These are phyloP conservation scores for Hymenoscyphus occultus DNA, from an alignment of 2,329 filamentous ascomycete species.

Conservation along the genomic window DNA sequence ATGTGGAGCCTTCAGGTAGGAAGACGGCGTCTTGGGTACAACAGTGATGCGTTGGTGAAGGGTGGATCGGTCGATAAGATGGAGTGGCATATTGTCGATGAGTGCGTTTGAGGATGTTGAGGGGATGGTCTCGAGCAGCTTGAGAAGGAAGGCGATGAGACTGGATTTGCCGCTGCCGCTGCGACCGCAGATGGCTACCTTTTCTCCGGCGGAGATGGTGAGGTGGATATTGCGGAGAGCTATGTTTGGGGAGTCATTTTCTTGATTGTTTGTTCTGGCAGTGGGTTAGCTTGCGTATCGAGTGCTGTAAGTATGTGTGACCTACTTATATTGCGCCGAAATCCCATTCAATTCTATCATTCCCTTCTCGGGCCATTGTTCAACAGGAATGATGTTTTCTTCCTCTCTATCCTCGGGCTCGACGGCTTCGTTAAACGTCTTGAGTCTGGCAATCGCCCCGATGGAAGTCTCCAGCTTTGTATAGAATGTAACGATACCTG, in stretches of 20 bases:
- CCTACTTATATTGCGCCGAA: constrained; percentile 17
- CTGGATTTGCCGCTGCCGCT: constrained; percentile 46
- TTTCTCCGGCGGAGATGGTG: constrained; percentile 40
- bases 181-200: constrained; percentile 50
- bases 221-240: constrained; percentile 16
- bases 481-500: constrained; percentile 48
- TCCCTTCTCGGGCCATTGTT: constrained; percentile 16
- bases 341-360: constrained; percentile 14
- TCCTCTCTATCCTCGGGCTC: constrained; percentile 38
- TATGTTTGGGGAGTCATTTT: not conserved
- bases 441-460: constrained; percentile 53
- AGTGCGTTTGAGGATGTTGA: constrained; percentile 38
- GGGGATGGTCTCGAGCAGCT: constrained; percentile 37
- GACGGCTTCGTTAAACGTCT: constrained; percentile 47
- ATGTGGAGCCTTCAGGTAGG: constrained; percentile 43
- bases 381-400: constrained; percentile 26
- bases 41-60: constrained; percentile 50
- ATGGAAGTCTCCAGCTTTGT: constrained; percentile 56
- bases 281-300: not conserved
- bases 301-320: not conserved
- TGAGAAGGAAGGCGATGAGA: constrained; percentile 41
- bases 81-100: constrained; percentile 44
- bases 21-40: constrained; percentile 55
- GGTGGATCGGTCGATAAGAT: constrained; percentile 40
- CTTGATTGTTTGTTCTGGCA: not conserved